Evolutionary conservation across 768 basidiomycete genomes (phyloP), one percentile per base, ranked within the genome.

Genomic region (Mycena venus): DNA sequence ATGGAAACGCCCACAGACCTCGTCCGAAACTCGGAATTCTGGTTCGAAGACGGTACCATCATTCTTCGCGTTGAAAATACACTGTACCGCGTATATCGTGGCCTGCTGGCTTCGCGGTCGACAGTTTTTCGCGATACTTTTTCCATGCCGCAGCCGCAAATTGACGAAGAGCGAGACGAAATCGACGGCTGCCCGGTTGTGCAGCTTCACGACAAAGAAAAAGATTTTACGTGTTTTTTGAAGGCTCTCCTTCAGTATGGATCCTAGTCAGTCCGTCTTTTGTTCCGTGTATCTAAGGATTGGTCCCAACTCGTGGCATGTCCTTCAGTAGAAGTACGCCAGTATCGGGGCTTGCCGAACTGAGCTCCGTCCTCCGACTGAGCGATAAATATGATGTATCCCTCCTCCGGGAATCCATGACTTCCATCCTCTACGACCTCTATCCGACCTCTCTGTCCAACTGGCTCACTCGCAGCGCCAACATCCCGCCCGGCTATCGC

Each of bases 201-300:
- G 21, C 36, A 42, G 61, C 61, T 62, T 23, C 61, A 62, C 36
- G 61, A 62, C 61, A 62, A 44, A 38, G 61, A n/a, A 11, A 44
- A 40, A 23, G 61, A 62, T 23, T 62, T 62, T 21, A 47, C n/a
- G n/a, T n/a, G n/a, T n/a, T n/a, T n/a, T n/a, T n/a, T n/a, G n/a
- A n/a, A n/a, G n/a, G n/a, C n/a, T n/a, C n/a, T n/a, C n/a, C n/a
- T n/a, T n/a, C n/a, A n/a, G n/a, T n/a, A n/a, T n/a, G n/a, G n/a
- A n/a, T n/a, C 44, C 5, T 21, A 47, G 44, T 47, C 14, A 47
- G 44, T 38, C 36, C 36, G 36, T 38, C 36, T 7, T 38, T 38
- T 7, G 19, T 21, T 47, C n/a, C 8, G 14, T n/a, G 17, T 19
- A 15, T 47, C 14, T 47, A 2, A 15, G 3, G 7, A 15, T 21